phyloP scores from a whole-genome alignment of 2,329 filamentous ascomycete species.

The Setomelanomma holmii region DNA sequence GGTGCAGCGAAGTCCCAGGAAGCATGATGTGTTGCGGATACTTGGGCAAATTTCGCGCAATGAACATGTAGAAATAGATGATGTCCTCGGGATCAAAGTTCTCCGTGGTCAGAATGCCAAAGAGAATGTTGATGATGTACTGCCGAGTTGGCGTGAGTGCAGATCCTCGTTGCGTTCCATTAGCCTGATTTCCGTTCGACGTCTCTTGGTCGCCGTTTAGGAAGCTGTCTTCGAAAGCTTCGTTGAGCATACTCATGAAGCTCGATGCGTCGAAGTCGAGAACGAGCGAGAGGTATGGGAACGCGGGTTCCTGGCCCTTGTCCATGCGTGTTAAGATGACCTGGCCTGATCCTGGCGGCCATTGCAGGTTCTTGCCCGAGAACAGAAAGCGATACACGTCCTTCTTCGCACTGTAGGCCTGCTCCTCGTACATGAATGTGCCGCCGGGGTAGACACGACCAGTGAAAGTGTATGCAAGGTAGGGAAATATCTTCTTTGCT shows the following conservation, averaged over 20 bases:
- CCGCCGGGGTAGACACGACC: slow-evolving; percentile 91
- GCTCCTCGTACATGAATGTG: slow-evolving; percentile 72
- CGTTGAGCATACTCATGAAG: slow-evolving; percentile 93
- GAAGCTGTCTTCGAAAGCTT: slow-evolving; percentile 95
- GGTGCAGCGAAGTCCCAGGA: slow-evolving; percentile 82
- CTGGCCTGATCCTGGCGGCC: slow-evolving; percentile 71
- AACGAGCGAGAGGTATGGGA: slow-evolving; percentile 83
- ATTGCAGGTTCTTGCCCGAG: slow-evolving; percentile 77
- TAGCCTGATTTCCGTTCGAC: slow-evolving; percentile 58
- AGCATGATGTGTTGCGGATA: slow-evolving; percentile 95
- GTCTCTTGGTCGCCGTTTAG: slow-evolving; percentile 80
- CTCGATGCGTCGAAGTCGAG: slow-evolving; percentile 89
- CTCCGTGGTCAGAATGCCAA: slow-evolving; percentile 83
- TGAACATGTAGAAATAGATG: slow-evolving; percentile 98
- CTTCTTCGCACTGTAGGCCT: slow-evolving; percentile 78
- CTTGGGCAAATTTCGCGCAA: slow-evolving; percentile 93
- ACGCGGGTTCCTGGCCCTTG: slow-evolving; percentile 71
- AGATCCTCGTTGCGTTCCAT: slow-evolving; percentile 57
- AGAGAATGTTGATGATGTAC: slow-evolving; percentile 87
- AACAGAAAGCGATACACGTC: slow-evolving; percentile 95
- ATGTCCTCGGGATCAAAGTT: slow-evolving; percentile 82
- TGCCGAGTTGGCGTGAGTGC: slow-evolving; percentile 74
- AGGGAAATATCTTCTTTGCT: slow-evolving; percentile 91
- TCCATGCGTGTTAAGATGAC: slow-evolving; percentile 67
- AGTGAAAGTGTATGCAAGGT: slow-evolving; percentile 89